phyloP scores from a whole-genome alignment of 1,139 yeast species.

The Pichia sp. region DNA sequence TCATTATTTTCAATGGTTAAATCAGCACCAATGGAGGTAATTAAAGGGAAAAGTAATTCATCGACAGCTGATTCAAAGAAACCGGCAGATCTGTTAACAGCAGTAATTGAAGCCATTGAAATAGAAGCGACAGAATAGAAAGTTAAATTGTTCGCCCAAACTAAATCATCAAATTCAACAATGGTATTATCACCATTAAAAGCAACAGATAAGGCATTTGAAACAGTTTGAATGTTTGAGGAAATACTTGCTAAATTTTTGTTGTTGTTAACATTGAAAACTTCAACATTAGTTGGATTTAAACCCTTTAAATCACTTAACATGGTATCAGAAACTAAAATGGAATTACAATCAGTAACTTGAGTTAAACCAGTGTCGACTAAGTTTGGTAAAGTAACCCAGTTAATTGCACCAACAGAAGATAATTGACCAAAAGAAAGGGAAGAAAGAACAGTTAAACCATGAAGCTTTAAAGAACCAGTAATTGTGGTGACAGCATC shows the following conservation, averaged over 20 bases:
- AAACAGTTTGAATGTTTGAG: conserved; percentile 68
- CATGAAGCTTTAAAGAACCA: conserved; percentile 56
- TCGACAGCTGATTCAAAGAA: conserved; percentile 60
- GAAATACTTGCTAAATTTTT: conserved; percentile 61
- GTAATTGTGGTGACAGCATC: conserved; percentile 71
- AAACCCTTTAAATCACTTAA: conserved; percentile 76
- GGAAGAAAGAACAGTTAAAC: conserved; percentile 60
- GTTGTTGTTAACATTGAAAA: conserved; percentile 87
- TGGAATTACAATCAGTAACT: conserved; percentile 65
- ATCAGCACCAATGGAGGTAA: conserved; percentile 70
- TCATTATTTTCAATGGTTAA: conserved; percentile 70
- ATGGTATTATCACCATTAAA: conserved; percentile 76
- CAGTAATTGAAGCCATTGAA: conserved; percentile 59
- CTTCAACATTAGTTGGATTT: conserved; percentile 62
- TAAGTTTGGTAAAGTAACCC: conserved; percentile 83
- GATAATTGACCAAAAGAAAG: conserved; percentile 74
- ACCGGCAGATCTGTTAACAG: conserved; percentile 75
- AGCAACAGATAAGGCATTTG: conserved; percentile 69
- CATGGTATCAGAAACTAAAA: conserved; percentile 81
- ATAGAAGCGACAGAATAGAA: conserved; percentile 73
- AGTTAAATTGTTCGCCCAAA: conserved; percentile 80
- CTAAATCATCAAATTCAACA: conserved; percentile 60
- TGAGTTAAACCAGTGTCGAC: conserved; percentile 64
- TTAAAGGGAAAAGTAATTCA: conserved; percentile 48
- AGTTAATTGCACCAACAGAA: conserved; percentile 72